A percentile compares a stretch with the other conserved stretches of the same genome.
Evolutionary conservation across 257 asterid species (phyloP).

Genomic region (Solanum paucissectum): DNA sequence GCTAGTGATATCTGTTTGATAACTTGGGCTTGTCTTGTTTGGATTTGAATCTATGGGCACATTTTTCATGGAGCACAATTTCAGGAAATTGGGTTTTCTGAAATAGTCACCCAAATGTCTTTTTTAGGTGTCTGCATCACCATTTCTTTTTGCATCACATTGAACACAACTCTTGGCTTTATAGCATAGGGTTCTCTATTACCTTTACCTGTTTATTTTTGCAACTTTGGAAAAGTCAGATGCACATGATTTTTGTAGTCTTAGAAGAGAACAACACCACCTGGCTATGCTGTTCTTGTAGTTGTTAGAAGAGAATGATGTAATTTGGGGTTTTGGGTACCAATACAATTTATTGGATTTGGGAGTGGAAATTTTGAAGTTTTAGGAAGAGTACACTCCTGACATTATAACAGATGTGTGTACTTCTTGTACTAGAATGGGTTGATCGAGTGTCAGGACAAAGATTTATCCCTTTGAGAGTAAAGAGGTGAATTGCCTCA

Average conservation of each 20-base stretch:
- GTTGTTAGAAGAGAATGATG: not conserved
- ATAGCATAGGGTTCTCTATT: not conserved
- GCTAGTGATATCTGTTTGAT: not conserved
- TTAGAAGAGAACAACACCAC: not conserved
- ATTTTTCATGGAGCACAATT: not conserved
- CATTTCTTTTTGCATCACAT: not conserved
- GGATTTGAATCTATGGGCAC: not conserved
- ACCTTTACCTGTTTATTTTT: not conserved
- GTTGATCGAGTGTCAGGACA: not conserved
- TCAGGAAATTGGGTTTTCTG: not conserved
- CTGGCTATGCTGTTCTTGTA: not conserved
- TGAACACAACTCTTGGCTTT: not conserved
- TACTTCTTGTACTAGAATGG: not conserved
- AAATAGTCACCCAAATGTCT: not conserved
- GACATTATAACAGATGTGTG: not conserved
- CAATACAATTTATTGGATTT: not conserved
- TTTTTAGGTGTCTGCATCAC: not conserved
- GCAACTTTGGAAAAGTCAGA: not conserved
- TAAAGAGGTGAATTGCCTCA: not conserved
- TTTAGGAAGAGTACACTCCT: not conserved
- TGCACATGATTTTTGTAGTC: not conserved
- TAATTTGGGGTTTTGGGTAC: not conserved
- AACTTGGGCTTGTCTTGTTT: not conserved
- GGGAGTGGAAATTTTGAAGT: not conserved
- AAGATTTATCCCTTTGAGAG: not conserved